Evolutionary conservation across 164 flowering plant species (phyloP).

Genomic region (Berberis thunbergii): DNA sequence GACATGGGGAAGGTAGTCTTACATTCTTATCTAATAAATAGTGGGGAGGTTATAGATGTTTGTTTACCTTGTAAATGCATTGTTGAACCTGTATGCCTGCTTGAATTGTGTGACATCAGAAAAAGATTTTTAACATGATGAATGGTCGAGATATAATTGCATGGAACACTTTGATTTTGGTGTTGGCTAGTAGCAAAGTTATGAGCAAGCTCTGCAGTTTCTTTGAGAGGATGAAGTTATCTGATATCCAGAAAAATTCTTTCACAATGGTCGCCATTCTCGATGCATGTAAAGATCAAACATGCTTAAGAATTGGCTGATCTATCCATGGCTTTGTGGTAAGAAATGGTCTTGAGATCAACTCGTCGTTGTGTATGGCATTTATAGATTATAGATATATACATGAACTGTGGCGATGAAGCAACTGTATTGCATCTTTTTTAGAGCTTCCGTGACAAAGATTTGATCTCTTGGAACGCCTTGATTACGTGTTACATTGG

Average conservation of each 20-base stretch:
- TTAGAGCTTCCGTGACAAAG: neutral
- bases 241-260: conserved; percentile 25
- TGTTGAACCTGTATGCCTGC: conserved; percentile 33
- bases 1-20: conserved; percentile 26
- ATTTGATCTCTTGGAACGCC: neutral
- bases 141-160: conserved; percentile 29
- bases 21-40: conserved; percentile 37
- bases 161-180: conserved; percentile 38
- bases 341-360: conserved; percentile 17
- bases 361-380: neutral
- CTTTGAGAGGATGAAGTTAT: conserved; percentile 24
- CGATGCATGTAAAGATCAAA: conserved; percentile 23
- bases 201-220: conserved; percentile 20
- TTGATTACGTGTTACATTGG: neutral
- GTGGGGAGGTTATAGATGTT: conserved; percentile 21
- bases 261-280: conserved; percentile 42
- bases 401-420: neutral
- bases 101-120: conserved; percentile 21
- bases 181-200: conserved; percentile 17
- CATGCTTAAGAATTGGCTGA: conserved; percentile 24
- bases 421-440: neutral
- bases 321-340: conserved; percentile 38
- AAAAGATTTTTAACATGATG: conserved; percentile 22
- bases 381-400: conserved; percentile 7
- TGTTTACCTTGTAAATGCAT: conserved; percentile 33